phyloP scores from a whole-genome alignment of 495 filamentous ascomycete species.

The Penicillium atrosanguineum region DNA sequence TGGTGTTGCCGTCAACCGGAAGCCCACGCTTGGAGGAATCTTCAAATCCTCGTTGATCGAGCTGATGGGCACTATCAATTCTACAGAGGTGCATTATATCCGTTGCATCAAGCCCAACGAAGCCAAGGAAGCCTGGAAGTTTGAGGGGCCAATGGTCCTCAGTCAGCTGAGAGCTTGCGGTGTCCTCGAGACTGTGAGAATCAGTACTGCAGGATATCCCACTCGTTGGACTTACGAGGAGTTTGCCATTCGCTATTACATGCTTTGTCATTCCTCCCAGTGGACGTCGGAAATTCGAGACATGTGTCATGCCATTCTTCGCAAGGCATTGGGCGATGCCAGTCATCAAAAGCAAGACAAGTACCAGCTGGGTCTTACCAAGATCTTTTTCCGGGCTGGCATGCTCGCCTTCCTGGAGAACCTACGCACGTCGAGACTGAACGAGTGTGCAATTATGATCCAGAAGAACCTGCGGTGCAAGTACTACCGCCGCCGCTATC shows the following conservation, averaged over 20 bases:
- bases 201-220: slow-evolving; percentile 96
- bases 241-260: slow-evolving; percentile 97
- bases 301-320: slow-evolving; percentile 90
- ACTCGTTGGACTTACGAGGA: slow-evolving; percentile 99
- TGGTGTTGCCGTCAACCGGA: slow-evolving; percentile 88
- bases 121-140: slow-evolving; percentile 94
- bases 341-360: slow-evolving; percentile 83
- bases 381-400: slow-evolving; percentile 98
- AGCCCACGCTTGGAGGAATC: slow-evolving; percentile 95
- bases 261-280: slow-evolving; percentile 85
- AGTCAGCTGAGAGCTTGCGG: slow-evolving; percentile 96
- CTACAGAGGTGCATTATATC: slow-evolving; percentile 98
- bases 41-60: slow-evolving; percentile 99
- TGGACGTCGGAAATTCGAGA: slow-evolving; percentile 93
- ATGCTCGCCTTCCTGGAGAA: slow-evolving; percentile 99
- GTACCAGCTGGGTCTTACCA: slow-evolving; percentile 94
- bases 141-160: slow-evolving; percentile 98
- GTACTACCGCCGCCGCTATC: slow-evolving; percentile 89
- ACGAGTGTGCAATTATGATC: slow-evolving; percentile 95
- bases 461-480: slow-evolving; percentile 97
- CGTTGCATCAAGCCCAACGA: slow-evolving; percentile 99
- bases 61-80: slow-evolving; percentile 96
- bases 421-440: slow-evolving; percentile 81
- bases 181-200: slow-evolving; percentile 97
- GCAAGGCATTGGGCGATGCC: slow-evolving; percentile 79